These are phyloP conservation scores for Euphorbia pulcherrima DNA, from an alignment of 345 rosid genomes.

Conservation along the genomic window DNA sequence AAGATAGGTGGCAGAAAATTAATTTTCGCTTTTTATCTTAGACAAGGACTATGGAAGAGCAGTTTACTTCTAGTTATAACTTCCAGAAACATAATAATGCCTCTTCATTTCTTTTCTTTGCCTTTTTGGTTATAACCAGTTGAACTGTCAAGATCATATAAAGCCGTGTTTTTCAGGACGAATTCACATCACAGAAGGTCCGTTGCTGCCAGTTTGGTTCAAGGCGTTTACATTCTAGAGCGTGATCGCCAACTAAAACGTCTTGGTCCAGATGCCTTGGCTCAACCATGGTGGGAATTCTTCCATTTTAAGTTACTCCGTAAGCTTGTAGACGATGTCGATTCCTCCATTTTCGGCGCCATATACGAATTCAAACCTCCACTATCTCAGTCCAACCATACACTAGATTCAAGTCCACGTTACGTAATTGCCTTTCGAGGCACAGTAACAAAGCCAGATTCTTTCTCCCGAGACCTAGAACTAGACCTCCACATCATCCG, in stretches of 20 bases:
- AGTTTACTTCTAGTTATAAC: too few species aligned
- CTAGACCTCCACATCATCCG: conserved; percentile 55
- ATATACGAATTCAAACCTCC: conserved; percentile 62
- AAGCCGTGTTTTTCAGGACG: conserved; percentile 37
- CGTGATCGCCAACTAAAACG: conserved; percentile 84
- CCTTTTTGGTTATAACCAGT: background rate
- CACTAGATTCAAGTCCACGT: conserved; percentile 44
- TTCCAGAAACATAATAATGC: background rate
- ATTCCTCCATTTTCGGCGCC: conserved; percentile 75
- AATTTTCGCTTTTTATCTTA: too few species aligned
- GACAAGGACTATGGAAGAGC: too few species aligned
- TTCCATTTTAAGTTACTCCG: conserved; percentile 56
- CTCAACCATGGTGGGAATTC: conserved; percentile 84
- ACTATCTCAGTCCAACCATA: conserved; percentile 20
- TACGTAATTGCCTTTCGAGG: conserved; percentile 79
- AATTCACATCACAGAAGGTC: conserved; percentile 63
- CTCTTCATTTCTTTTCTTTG: background rate
- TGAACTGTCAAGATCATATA: background rate
- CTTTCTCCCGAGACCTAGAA: conserved; percentile 61
- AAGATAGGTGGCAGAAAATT: too few species aligned
- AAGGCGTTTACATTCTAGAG: conserved; percentile 72
- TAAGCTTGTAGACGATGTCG: conserved; percentile 62
- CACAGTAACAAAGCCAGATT: conserved; percentile 62
- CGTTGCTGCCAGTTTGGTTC: conserved; percentile 73
- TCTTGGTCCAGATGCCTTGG: conserved; percentile 52